Evolutionary conservation across 495 filamentous ascomycete species (phyloP).

Genomic region (Trichocladium antarcticum): DNA sequence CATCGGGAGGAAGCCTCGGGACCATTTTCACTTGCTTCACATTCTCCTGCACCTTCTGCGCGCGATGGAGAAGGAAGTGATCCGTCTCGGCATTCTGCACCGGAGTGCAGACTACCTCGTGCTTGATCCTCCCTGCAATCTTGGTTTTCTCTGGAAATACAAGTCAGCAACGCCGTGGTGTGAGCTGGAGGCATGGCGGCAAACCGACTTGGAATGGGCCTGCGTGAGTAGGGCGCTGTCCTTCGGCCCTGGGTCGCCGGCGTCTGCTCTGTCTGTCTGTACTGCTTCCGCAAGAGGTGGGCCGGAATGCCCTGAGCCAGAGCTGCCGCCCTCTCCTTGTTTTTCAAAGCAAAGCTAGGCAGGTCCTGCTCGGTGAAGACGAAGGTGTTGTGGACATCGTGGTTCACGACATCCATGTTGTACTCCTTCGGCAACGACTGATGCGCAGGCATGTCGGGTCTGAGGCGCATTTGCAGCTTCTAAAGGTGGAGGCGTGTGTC

Average conservation of each 20-base stretch:
- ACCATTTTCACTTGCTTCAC: constrained; percentile 35
- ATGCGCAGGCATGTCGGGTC: constrained; percentile 45
- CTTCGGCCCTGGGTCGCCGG: constrained; percentile 45
- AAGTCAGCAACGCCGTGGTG: not conserved
- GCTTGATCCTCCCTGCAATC: constrained; percentile 57
- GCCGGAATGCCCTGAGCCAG: constrained; percentile 40
- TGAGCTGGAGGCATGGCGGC: not conserved
- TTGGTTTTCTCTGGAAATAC: constrained; percentile 59
- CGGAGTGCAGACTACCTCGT: constrained; percentile 68
- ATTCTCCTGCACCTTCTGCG: constrained; percentile 50
- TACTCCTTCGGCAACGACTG: constrained; percentile 72
- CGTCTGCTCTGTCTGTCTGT: constrained; percentile 29
- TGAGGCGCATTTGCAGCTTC: constrained; percentile 36
- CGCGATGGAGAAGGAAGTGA: constrained; percentile 45
- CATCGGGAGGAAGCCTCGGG: constrained; percentile 22
- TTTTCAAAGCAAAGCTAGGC: constrained; percentile 58
- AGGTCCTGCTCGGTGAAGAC: constrained; percentile 88
- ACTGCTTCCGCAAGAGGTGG: constrained; percentile 36
- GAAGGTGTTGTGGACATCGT: constrained; percentile 62
- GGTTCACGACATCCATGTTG: constrained; percentile 54
- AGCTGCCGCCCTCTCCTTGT: constrained; percentile 39
- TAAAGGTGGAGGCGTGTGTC: constrained; percentile 14
- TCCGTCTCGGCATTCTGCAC: constrained; percentile 63
- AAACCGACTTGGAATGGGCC: constrained; percentile 70
- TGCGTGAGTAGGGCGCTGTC: constrained; percentile 58